phyloP scores from a whole-genome alignment of 495 filamentous ascomycete genomes.

The Lophium mytilinum region DNA sequence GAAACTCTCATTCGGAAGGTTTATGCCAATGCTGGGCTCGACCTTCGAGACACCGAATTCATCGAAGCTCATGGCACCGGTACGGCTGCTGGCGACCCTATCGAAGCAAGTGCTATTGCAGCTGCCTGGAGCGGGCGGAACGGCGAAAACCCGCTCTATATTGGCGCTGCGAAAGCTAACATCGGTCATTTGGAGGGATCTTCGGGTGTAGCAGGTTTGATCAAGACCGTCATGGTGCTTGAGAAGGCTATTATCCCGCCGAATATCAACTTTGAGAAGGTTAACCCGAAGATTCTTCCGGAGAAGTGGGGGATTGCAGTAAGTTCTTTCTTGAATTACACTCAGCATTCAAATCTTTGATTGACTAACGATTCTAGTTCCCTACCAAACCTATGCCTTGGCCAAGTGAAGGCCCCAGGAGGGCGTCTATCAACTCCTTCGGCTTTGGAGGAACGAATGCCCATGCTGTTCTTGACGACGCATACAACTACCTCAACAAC shows the following conservation, averaged over 20 bases:
- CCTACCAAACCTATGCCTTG: background rate
- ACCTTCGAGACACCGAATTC: conserved; percentile 7
- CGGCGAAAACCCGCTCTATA: conserved; percentile 39
- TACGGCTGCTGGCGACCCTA: conserved; percentile 40
- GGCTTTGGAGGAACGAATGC: conserved; percentile 34
- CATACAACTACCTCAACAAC: background rate
- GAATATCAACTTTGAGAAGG: conserved; percentile 33
- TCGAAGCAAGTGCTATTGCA: conserved; percentile 49
- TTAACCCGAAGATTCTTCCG: conserved; percentile 31
- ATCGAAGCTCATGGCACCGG: conserved; percentile 1
- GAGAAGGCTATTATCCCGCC: conserved; percentile 35
- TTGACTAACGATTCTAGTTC: background rate
- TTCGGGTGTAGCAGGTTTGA: conserved; percentile 32
- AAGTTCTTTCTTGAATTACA: background rate
- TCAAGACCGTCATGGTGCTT: conserved; percentile 35
- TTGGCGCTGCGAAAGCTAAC: conserved; percentile 21
- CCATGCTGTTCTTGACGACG: conserved; percentile 35
- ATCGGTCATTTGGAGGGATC: conserved; percentile 29
- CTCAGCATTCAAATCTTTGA: no score
- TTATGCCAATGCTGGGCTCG: conserved; percentile 13
- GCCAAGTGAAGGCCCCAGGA: conserved; percentile 12
- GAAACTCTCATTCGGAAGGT: background rate
- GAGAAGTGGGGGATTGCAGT: conserved; percentile 15
- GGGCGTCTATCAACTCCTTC: conserved; percentile 34
- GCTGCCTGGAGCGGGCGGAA: background rate